phyloP scores from a whole-genome alignment of 441 rosid species.

The Hura crepitans region DNA sequence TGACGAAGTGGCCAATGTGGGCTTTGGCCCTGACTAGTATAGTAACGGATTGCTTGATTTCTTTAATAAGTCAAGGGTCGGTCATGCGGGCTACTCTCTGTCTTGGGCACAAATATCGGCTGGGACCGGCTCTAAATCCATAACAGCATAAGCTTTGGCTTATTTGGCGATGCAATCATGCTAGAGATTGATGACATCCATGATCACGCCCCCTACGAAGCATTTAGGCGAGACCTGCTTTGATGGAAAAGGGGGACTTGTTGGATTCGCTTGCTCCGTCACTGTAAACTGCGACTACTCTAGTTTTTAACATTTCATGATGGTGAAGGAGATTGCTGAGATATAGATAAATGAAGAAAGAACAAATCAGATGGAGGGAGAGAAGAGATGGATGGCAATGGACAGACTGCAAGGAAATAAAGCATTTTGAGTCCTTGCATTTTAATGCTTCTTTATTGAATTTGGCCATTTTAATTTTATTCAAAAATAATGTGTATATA shows the following conservation, averaged over 20 bases:
- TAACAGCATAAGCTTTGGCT: constrained; percentile 90
- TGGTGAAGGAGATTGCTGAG: background rate
- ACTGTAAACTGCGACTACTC: constrained; percentile 86
- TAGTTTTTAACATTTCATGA: constrained; percentile 61
- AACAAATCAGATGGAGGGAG: constrained; percentile 1
- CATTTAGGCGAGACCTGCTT: constrained; percentile 95
- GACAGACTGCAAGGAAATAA: too few relatives aligned
- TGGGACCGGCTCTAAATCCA: constrained; percentile 91
- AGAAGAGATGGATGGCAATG: background rate
- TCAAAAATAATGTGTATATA: too few relatives aligned
- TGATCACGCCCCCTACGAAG: constrained; percentile 93
- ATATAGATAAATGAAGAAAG: background rate
- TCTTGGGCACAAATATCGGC: constrained; percentile 91
- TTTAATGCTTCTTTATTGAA: too few relatives aligned
- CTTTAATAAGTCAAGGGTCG: constrained; percentile 83
- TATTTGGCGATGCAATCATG: constrained; percentile 87
- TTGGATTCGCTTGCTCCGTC: constrained; percentile 81
- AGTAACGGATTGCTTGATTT: constrained; percentile 73
- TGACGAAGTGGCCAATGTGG: constrained; percentile 90
- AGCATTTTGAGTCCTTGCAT: too few relatives aligned
- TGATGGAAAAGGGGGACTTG: constrained; percentile 86
- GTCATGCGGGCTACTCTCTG: constrained; percentile 91
- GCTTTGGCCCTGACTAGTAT: constrained; percentile 98
- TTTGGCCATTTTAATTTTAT: too few relatives aligned
- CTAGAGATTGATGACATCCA: constrained; percentile 87